phyloP scores from a whole-genome alignment of 176 grass and related monocot species.

The Carex cristatella region DNA sequence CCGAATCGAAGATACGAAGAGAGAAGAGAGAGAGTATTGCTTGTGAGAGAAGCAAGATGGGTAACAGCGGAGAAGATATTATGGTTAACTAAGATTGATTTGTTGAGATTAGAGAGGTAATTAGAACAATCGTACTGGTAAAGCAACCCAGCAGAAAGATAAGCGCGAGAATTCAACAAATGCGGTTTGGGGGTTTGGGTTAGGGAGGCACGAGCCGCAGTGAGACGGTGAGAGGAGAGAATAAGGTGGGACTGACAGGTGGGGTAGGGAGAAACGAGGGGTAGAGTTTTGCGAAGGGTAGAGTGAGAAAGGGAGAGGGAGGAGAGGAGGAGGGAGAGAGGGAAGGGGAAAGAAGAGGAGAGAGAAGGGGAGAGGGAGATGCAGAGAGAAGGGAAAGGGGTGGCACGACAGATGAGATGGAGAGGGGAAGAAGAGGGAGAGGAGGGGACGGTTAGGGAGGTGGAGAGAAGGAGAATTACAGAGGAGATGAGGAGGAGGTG shows the following conservation, averaged over 20 bases:
- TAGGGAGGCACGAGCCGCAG: constrained; percentile 23
- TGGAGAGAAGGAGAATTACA: constrained; percentile 1
- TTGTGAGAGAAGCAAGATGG: not conserved
- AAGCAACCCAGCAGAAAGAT: constrained; percentile 36
- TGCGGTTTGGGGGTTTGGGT: not conserved
- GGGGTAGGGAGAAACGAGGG: not conserved
- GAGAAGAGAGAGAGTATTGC: constrained; percentile 26
- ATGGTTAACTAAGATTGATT: not conserved
- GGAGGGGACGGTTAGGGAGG: not conserved
- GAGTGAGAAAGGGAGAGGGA: constrained; percentile 34
- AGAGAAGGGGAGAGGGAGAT: constrained; percentile 30
- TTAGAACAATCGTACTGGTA: constrained; percentile 69
- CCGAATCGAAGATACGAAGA: not conserved
- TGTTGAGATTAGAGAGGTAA: constrained; percentile 37
- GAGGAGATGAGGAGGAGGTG: constrained; percentile 30
- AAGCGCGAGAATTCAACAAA: constrained; percentile 10
- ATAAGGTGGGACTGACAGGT: constrained; percentile 13
- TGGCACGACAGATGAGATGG: constrained; percentile 27
- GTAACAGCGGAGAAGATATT: constrained; percentile 1
- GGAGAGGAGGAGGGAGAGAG: constrained; percentile 29
- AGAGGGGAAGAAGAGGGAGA: not conserved
- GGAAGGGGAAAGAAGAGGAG: constrained; percentile 38
- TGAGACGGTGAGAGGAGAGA: constrained; percentile 44
- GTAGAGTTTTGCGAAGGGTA: not conserved
- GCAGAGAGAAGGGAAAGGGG: constrained; percentile 33